Evolutionary conservation across 805 yeast species (phyloP).

Genomic region (Metschnikowia anglica): DNA sequence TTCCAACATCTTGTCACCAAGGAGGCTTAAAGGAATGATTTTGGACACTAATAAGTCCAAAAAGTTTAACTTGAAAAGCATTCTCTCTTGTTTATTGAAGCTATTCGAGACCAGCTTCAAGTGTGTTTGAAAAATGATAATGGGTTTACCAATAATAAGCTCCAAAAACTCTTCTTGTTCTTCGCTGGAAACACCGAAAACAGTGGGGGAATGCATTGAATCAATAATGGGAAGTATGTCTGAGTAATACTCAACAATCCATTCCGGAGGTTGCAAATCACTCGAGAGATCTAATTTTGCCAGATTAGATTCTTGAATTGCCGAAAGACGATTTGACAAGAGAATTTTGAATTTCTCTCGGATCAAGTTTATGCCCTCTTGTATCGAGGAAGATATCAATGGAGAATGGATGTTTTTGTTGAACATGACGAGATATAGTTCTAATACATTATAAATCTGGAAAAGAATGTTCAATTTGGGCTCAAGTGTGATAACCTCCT

Average conservation of each 20-base stretch:
- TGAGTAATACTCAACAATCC: slow-evolving; percentile 66
- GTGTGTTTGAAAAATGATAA: slow-evolving; percentile 39
- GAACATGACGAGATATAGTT: slow-evolving; percentile 70
- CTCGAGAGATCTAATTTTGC: slow-evolving; percentile 44
- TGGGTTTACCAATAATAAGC: slow-evolving; percentile 48
- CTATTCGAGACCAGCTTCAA: slow-evolving; percentile 27
- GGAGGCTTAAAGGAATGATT: slow-evolving; percentile 45
- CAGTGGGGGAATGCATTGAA: slow-evolving; percentile 29
- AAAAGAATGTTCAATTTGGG: slow-evolving; percentile 53
- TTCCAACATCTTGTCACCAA: slow-evolving; percentile 38
- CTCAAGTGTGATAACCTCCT: slow-evolving; percentile 67
- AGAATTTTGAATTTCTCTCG: slow-evolving; percentile 29
- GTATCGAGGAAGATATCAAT: slow-evolving; percentile 26
- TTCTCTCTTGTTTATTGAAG: slow-evolving; percentile 32
- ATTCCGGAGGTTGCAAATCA: slow-evolving; percentile 79
- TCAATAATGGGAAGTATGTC: slow-evolving; percentile 61
- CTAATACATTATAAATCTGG: slow-evolving; percentile 61
- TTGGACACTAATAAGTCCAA: slow-evolving; percentile 57
- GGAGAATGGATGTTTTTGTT: slow-evolving; percentile 34
- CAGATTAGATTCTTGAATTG: slow-evolving; percentile 35
- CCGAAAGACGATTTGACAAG: slow-evolving; percentile 31
- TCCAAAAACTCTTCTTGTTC: slow-evolving; percentile 38
- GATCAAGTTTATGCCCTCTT: slow-evolving; percentile 25
- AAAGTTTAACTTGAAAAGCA: slow-evolving; percentile 55
- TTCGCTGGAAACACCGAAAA: slow-evolving; percentile 42